A percentile compares a stretch with the other conserved stretches of the same genome.
phyloP scores from a whole-genome alignment of 176 grass and related monocot species.

The Paspalum vaginatum region DNA sequence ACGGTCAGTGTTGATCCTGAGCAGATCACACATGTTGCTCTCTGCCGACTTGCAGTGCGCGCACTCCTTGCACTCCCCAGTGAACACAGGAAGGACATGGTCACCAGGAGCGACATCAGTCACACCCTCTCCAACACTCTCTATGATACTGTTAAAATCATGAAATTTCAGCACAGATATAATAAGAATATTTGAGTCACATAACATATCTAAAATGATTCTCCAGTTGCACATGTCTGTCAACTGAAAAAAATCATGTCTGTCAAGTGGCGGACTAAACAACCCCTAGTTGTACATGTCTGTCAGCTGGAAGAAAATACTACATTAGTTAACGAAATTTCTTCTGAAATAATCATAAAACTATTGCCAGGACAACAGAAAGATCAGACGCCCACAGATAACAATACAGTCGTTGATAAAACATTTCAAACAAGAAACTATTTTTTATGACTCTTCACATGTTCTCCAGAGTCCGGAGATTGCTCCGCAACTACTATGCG shows the following conservation, averaged over 20 bases:
- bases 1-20: constrained; percentile 80
- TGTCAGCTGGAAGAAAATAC: not conserved
- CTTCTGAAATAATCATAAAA: not conserved
- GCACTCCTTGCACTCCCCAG: constrained; percentile 88
- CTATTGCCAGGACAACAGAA: not conserved
- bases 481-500: not conserved
- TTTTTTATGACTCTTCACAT: constrained; percentile 3
- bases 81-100: constrained; percentile 92
- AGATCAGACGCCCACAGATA: not conserved
- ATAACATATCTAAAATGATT: too few species aligned
- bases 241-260: too few species aligned
- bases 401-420: not conserved
- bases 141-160: constrained; percentile 62
- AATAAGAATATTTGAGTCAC: not conserved
- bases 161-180: not conserved
- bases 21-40: constrained; percentile 91
- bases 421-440: not conserved
- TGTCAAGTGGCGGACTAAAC: not conserved
- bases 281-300: not conserved
- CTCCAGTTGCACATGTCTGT: too few species aligned
- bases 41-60: constrained; percentile 72
- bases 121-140: constrained; percentile 86
- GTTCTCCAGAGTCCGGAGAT: not conserved
- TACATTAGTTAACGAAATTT: not conserved
- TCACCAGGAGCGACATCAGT: constrained; percentile 79